phyloP scores from a whole-genome alignment of 345 rosid genomes.

The Linum trigynum region DNA sequence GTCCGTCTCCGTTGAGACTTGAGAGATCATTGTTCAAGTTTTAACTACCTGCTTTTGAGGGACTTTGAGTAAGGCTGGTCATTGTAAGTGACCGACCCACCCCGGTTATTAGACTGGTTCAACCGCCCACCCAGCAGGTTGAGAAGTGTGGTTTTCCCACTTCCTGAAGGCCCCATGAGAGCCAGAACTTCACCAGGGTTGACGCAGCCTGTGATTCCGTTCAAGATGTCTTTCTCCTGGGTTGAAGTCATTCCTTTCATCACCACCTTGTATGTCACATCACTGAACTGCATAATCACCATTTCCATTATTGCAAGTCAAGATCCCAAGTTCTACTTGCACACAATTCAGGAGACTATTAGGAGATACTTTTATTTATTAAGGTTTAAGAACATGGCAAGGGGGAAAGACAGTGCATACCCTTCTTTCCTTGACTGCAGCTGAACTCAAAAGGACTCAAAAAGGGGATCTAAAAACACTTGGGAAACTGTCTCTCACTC shows the following conservation, averaged over 20 bases:
- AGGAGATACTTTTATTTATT: neutral
- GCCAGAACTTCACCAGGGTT: slow-evolving; percentile 91
- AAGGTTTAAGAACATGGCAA: neutral
- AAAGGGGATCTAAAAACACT: too few relatives aligned
- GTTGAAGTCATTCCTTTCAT: slow-evolving; percentile 51
- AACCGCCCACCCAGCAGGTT: slow-evolving; percentile 76
- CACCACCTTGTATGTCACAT: slow-evolving; percentile 64
- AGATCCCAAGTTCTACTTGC: neutral
- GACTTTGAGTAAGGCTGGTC: slow-evolving; percentile 68
- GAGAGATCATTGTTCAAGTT: too few relatives aligned
- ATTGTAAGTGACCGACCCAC: slow-evolving; percentile 73
- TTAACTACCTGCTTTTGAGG: slow-evolving; percentile 67
- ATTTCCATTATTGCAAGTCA: neutral
- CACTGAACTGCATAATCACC: slow-evolving; percentile 51
- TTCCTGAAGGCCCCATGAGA: slow-evolving; percentile 99
- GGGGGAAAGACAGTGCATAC: slow-evolving; percentile 20
- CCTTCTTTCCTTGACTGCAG: slow-evolving; percentile 44
- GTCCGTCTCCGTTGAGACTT: too few relatives aligned
- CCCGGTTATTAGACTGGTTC: slow-evolving; percentile 26
- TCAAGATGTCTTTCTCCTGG: slow-evolving; percentile 60
- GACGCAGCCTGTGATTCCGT: slow-evolving; percentile 70
- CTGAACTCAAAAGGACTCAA: neutral
- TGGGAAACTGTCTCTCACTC: too few relatives aligned
- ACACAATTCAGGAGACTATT: neutral
- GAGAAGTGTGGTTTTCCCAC: slow-evolving; percentile 87